phyloP scores from a whole-genome alignment of 306 rosid genomes.

The Dicorynia guianensis region DNA sequence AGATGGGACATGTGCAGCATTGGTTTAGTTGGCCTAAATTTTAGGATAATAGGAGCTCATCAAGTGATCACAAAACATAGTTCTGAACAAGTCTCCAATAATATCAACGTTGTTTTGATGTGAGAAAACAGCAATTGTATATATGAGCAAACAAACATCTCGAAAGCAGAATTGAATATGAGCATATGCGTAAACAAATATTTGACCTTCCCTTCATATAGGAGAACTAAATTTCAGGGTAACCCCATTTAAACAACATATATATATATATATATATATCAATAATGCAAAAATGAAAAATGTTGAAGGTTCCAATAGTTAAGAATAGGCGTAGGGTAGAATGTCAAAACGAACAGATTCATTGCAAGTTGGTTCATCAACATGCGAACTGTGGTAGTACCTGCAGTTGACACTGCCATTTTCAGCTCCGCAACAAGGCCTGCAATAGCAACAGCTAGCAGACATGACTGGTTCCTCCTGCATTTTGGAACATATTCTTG shows the following conservation, averaged over 20 bases:
- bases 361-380: slow-evolving; percentile 49
- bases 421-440: slow-evolving; percentile 20
- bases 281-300: no score
- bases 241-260: no score
- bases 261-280: no score
- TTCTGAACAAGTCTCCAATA: no score
- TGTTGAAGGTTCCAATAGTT: no score
- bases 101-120: no score
- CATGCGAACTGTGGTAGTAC: neutral
- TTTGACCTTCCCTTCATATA: no score
- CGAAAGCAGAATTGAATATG: no score
- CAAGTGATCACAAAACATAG: neutral
- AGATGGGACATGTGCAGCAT: neutral
- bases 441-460: slow-evolving; percentile 30
- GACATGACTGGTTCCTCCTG: slow-evolving; percentile 42
- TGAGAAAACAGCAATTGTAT: no score
- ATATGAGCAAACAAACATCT: no score
- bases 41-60: slow-evolving; percentile 32
- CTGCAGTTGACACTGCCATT: slow-evolving; percentile 41
- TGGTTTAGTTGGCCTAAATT: neutral
- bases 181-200: no score
- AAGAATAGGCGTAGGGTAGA: slow-evolving; percentile 9
- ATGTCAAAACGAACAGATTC: slow-evolving; percentile 57
- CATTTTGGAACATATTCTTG: slow-evolving; percentile 51
- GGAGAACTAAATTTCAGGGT: no score